Evolutionary conservation across 306 rosid genomes (phyloP).

Genomic region (Begonia peltatifolia): DNA sequence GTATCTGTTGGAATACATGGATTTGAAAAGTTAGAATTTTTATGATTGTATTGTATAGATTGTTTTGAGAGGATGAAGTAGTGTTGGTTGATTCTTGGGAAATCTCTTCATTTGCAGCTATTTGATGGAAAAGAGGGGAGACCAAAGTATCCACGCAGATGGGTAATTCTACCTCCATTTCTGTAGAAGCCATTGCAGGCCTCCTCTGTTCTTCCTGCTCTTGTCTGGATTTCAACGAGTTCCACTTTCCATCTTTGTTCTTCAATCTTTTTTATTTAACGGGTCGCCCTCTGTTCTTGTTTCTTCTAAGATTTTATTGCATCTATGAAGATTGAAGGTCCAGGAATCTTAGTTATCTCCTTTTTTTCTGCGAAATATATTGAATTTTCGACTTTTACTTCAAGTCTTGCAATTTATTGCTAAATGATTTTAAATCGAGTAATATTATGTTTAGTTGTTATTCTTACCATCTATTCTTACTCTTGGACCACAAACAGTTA

Average conservation of each 20-base stretch:
- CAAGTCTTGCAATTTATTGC: too few relatives aligned
- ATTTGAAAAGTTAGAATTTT: neutral
- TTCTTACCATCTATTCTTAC: too few relatives aligned
- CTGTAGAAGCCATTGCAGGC: constrained; percentile 28
- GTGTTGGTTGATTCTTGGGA: neutral
- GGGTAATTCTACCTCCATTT: constrained; percentile 88
- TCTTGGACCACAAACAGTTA: too few relatives aligned
- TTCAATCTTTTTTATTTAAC: neutral
- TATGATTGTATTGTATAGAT: neutral
- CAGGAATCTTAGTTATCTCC: neutral
- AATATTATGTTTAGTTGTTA: too few relatives aligned
- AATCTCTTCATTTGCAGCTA: constrained; percentile 32
- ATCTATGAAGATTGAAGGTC: neutral
- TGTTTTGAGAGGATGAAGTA: too few relatives aligned
- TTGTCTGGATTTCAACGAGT: neutral
- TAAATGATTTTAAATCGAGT: too few relatives aligned
- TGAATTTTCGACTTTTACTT: too few relatives aligned
- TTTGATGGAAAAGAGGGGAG: constrained; percentile 84
- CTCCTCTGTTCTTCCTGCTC: neutral
- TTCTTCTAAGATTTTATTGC: neutral
- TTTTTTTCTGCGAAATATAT: neutral
- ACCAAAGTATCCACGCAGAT: constrained; percentile 91
- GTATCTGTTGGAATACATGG: too few relatives aligned
- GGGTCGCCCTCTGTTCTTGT: neutral
- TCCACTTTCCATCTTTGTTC: too few relatives aligned